Percentiles rank a stretch among this genome's conserved stretches.
Evolutionary conservation across 768 basidiomycete genomes (phyloP).

Genomic region (Zangia roseola): DNA sequence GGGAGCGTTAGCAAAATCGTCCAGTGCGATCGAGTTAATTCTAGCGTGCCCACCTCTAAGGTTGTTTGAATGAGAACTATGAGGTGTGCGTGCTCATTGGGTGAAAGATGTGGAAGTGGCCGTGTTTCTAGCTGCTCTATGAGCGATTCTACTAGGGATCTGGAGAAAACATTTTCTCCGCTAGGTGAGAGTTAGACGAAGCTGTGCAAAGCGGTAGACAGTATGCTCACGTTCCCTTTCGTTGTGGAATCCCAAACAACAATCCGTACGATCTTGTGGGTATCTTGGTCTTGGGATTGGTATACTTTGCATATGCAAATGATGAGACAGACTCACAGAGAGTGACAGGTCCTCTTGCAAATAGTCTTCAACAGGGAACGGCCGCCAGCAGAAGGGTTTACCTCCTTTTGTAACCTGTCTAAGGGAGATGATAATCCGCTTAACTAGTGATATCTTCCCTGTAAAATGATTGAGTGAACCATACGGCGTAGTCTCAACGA

Average conservation of each 20-base stretch:
- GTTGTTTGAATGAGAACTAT: slow-evolving; percentile 84
- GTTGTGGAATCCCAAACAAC: slow-evolving; percentile 51
- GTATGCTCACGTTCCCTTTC: slow-evolving; percentile 44
- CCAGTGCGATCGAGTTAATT: background rate
- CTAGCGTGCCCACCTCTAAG: slow-evolving; percentile 60
- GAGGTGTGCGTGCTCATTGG: slow-evolving; percentile 81
- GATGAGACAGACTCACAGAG: slow-evolving; percentile 19
- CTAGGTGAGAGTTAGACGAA: slow-evolving; percentile 30
- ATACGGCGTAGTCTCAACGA: background rate
- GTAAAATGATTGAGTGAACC: slow-evolving; percentile 7
- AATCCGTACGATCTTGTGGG: slow-evolving; percentile 42
- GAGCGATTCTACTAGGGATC: slow-evolving; percentile 56
- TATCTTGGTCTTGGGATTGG: slow-evolving; percentile 14
- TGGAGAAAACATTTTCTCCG: slow-evolving; percentile 55
- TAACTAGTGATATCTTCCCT: slow-evolving; percentile 87
- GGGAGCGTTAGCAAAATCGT: background rate
- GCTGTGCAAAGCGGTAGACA: background rate
- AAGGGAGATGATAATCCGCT: slow-evolving; percentile 73
- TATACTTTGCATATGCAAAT: background rate
- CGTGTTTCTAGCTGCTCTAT: slow-evolving; percentile 61
- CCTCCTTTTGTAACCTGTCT: slow-evolving; percentile 32
- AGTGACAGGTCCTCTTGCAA: slow-evolving; percentile 18
- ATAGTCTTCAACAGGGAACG: slow-evolving; percentile 53
- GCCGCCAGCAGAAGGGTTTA: slow-evolving; percentile 38
- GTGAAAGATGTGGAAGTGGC: slow-evolving; percentile 68